Base-by-base conservation (phyloP, 805 yeast genomes). In the Kuraishia floccosa region DNA sequence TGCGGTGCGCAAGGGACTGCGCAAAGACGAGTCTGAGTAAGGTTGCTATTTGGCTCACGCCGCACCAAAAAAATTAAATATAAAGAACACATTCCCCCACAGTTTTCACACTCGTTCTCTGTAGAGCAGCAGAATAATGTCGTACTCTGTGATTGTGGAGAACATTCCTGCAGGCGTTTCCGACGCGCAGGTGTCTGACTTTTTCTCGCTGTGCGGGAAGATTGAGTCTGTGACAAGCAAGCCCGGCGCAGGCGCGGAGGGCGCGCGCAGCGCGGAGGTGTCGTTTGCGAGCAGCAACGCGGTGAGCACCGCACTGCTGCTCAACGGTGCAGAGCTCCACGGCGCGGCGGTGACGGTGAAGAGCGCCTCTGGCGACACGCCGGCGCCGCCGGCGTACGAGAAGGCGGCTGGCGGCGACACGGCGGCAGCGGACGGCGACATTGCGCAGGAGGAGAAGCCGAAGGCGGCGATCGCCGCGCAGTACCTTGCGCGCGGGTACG, bases 1-100 rank as follows among this genome's bases (percentile, higher is more conserved):
- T 46, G 96, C 95, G 0, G 93, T 87, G n/a, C 66, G 94, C 48
- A 79, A 79, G 43, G 95, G 83, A 6, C 63, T 87, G 38, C 69
- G 57, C 2, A 50, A 48, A 29, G 49, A 42, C 11, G 45, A 25
- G 22, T 32, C 34, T 14, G 39, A 30, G 24, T 38, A n/a, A n/a
- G n/a, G n/a, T n/a, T n/a, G n/a, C n/a, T n/a, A n/a, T n/a, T n/a
- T n/a, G n/a, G n/a, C n/a, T n/a, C n/a, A n/a, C n/a, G n/a, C n/a
- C n/a, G n/a, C n/a, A n/a, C n/a, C n/a, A n/a, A n/a, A n/a, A n/a
- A n/a, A n/a, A n/a, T n/a, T n/a, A n/a, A n/a, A n/a, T n/a, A n/a
- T n/a, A n/a, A n/a, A n/a, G n/a, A n/a, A n/a, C n/a, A n/a, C n/a
- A n/a, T n/a, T n/a, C n/a, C n/a, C n/a, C n/a, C n/a, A n/a, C n/a